Percentiles rank a stretch among this genome's conserved stretches.
These are phyloP conservation scores for Naganishia albida DNA, from an alignment of 1,284 basidiomycete species.

Conservation along the genomic window DNA sequence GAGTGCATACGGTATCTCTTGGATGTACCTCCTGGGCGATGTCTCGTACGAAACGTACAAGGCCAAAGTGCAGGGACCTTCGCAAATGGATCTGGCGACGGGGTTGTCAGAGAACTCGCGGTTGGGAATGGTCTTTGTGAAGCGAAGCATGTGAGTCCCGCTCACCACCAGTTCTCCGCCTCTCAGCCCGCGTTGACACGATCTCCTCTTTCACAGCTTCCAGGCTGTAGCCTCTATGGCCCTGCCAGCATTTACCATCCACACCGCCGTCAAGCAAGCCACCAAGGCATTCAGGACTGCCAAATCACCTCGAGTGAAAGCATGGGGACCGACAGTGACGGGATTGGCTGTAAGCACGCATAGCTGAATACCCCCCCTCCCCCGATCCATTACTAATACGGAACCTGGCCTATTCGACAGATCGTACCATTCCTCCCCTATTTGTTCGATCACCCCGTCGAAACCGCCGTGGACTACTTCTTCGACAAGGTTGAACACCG, in stretches of 20 bases:
- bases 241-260: conserved; percentile 67
- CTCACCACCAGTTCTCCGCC: conserved; percentile 1
- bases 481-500: conserved; percentile 57
- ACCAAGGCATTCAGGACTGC: conserved; percentile 71
- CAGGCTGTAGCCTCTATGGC: conserved; percentile 86
- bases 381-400: neutral
- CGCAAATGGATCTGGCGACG: conserved; percentile 66
- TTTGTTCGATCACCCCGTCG: conserved; percentile 75
- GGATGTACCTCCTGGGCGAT: conserved; percentile 74
- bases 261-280: conserved; percentile 76
- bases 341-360: conserved; percentile 56
- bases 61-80: conserved; percentile 70
- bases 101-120: conserved; percentile 76
- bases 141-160: conserved; percentile 62
- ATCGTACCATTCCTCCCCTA: conserved; percentile 77
- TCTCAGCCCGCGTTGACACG: conserved; percentile 1
- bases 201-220: conserved; percentile 55
- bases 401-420: neutral
- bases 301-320: conserved; percentile 63
- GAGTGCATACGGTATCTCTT: conserved; percentile 78
- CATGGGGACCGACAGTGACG: conserved; percentile 79
- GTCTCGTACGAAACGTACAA: conserved; percentile 92
- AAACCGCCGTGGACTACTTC: conserved; percentile 55
- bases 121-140: conserved; percentile 68
- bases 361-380: neutral